Evolutionary conservation across 2,329 filamentous ascomycete species (phyloP), one percentile per base, ranked within the genome.

Genomic region (Talaromyces sp.): DNA sequence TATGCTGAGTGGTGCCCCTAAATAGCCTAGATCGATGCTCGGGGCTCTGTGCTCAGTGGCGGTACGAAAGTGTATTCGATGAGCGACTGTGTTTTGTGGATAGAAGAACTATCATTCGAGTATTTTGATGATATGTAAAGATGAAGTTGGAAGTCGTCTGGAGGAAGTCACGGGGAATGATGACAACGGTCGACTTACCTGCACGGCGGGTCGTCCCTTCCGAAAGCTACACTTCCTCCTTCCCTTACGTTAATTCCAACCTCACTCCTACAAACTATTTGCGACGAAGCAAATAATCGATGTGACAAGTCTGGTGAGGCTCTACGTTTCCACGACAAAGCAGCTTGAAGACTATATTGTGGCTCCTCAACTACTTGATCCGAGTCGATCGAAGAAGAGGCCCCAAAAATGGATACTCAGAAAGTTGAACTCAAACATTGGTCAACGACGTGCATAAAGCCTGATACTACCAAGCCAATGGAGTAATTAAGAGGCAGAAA

Each of bases 201-300:
- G 19, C 36, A 36, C 58, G 11, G 45, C 63, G 63, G 63, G 27
- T 65, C 63, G 63, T 61, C 58, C 63, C 63, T 65, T 61, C 63
- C 58, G 63, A 60, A 60, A 64, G 56, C 31, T 62, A 49, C 59
- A 34, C 31, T 38, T 17, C 31, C 31, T 43, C 58, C 36, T 45
- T 60, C 40, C 22, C 59, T 61, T 51, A 54, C 45, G 34, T 53
- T 62, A 38, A 54, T 22, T 11, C 38, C 47, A 54, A 54, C 47
- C 47, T 62, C 47, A n/a, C 53, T 22, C 31, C 53, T 56, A 56
- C 31, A 56, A 49, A 54, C 47, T 54, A 62, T 54, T 62, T 54
- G 25, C 25, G 27, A 15, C 31, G 31, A 56, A 5, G n/a, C 31
- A 36, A 56, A 56, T 38, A 56, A 47, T 62, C 25, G 34, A 62